Evolutionary conservation across 345 rosid genomes (phyloP).

Genomic region (Zanthoxylum bungeanum): DNA sequence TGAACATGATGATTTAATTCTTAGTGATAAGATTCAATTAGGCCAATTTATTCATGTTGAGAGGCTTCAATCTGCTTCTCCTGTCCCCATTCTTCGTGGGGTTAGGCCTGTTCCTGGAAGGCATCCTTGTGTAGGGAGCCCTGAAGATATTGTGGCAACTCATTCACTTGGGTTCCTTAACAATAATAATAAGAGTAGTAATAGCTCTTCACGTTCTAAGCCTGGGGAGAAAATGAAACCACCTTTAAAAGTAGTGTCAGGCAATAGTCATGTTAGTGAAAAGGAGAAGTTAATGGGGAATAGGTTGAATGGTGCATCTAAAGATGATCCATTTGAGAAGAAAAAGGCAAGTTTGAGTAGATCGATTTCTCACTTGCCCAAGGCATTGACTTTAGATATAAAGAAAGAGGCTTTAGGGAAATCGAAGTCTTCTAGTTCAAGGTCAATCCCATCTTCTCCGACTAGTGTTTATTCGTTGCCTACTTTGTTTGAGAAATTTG

Average conservation of each 20-base stretch:
- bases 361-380: conserved; percentile 56
- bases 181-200: conserved; percentile 21
- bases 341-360: conserved; percentile 35
- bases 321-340: conserved; percentile 45
- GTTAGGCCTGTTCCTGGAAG: conserved; percentile 97
- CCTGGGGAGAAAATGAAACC: conserved; percentile 45
- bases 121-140: conserved; percentile 92
- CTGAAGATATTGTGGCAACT: conserved; percentile 93
- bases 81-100: conserved; percentile 88
- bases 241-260: conserved; percentile 25
- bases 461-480: conserved; percentile 89
- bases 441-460: conserved; percentile 86
- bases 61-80: conserved; percentile 83
- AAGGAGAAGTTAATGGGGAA: conserved; percentile 44
- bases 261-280: conserved; percentile 31
- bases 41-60: conserved; percentile 98
- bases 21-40: conserved; percentile 88
- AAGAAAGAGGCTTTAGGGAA: conserved; percentile 57
- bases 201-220: conserved; percentile 42
- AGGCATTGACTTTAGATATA: conserved; percentile 46
- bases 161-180: conserved; percentile 68
- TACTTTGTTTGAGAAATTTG: conserved; percentile 75
- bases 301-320: conserved; percentile 49
- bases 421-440: conserved; percentile 57
- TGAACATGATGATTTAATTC: conserved; percentile 92